These are phyloP conservation scores for Aegle marmelos DNA, from an alignment of 345 rosid species.

Conservation along the genomic window DNA sequence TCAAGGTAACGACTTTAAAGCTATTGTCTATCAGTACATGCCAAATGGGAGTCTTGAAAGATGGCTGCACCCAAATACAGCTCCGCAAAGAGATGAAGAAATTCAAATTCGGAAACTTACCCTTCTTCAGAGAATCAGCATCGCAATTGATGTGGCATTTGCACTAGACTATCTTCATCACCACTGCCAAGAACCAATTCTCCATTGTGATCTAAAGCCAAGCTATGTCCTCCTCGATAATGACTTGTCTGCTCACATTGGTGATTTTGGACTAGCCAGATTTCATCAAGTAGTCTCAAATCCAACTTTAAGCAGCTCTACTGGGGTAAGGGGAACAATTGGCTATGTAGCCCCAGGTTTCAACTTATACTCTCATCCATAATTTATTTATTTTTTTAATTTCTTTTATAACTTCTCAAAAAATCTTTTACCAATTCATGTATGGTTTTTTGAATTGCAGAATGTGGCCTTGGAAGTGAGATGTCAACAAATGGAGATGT, in stretches of 20 bases:
- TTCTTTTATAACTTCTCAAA: too few species aligned
- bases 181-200: neutral
- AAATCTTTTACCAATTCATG: neutral
- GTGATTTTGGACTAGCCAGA: slow-evolving; percentile 9
- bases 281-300: neutral
- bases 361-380: too few species aligned
- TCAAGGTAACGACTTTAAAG: slow-evolving; percentile 12
- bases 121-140: neutral
- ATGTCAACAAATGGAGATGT: slow-evolving; percentile 24
- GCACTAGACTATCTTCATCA: slow-evolving; percentile 3
- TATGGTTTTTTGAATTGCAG: slow-evolving; percentile 1
- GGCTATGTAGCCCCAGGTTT: slow-evolving; percentile 21
- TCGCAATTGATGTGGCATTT: neutral
- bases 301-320: slow-evolving; percentile 1
- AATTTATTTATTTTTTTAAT: too few species aligned
- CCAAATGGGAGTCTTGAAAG: slow-evolving; percentile 10
- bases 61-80: neutral
- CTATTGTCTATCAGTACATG: neutral
- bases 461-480: slow-evolving; percentile 32
- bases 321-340: slow-evolving; percentile 18
- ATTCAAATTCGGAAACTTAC: neutral
- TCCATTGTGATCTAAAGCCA: slow-evolving; percentile 10
- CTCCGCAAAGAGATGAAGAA: neutral
- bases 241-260: neutral
- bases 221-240: slow-evolving; percentile 2